Evolutionary conservation across 1,284 basidiomycete species (phyloP).

Genomic region (Schizophyllum amplum): DNA sequence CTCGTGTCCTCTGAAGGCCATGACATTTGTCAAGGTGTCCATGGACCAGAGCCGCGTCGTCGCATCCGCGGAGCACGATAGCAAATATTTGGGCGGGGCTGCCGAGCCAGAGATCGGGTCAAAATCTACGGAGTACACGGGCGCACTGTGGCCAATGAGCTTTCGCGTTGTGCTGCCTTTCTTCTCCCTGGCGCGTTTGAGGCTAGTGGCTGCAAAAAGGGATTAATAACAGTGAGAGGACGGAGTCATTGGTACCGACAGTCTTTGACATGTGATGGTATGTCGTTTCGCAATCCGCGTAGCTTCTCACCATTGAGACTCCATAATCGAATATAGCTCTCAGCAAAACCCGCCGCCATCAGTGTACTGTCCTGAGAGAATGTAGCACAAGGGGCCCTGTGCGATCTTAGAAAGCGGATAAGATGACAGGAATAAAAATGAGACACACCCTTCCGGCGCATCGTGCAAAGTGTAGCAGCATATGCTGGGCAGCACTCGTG

Average conservation of each 20-base stretch:
- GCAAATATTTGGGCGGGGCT: conserved; percentile 76
- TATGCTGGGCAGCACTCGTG: conserved; percentile 77
- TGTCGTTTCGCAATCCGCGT: conserved; percentile 69
- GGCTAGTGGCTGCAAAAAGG: conserved; percentile 41
- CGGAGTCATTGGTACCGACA: conserved; percentile 19
- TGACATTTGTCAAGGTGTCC: conserved; percentile 90
- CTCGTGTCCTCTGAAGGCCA: conserved; percentile 93
- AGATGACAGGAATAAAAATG: conserved; percentile 1
- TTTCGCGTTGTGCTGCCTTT: conserved; percentile 81
- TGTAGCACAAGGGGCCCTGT: conserved; percentile 76
- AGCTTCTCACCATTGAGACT: conserved; percentile 90
- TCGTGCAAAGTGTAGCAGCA: conserved; percentile 93
- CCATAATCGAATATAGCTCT: conserved; percentile 95
- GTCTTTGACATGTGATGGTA: conserved; percentile 19
- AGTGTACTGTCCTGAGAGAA: conserved; percentile 91
- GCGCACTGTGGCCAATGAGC: conserved; percentile 93
- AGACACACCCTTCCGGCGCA: conserved; percentile 76
- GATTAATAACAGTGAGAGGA: conserved; percentile 5
- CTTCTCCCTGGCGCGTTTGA: conserved; percentile 67
- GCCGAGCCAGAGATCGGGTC: conserved; percentile 88
- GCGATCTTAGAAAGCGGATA: conserved; percentile 1
- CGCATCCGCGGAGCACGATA: conserved; percentile 92
- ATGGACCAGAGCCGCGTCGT: conserved; percentile 93
- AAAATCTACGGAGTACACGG: conserved; percentile 92
- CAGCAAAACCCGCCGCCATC: conserved; percentile 95